Evolutionary conservation across 2,329 filamentous ascomycete genomes (phyloP), one percentile per base, ranked within the genome.

Genomic region (Pestalotiopsis sp.): DNA sequence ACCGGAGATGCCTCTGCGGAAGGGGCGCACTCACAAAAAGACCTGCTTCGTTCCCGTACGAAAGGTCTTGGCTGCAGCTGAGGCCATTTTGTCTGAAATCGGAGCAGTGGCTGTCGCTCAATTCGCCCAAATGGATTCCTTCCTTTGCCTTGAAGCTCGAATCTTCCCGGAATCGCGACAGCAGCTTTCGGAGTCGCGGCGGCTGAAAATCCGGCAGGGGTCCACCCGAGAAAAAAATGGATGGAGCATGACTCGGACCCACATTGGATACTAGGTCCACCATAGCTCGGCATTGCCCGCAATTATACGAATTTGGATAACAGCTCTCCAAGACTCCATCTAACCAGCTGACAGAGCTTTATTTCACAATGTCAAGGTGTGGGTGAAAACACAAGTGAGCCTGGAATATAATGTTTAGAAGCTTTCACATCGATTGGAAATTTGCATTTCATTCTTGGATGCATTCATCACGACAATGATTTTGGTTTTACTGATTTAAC

Each of bases 11-110:
- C 13, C 7, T n/a, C 52, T 14, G 52, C 17, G 20, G 4, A 14
- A 17, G 64, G 11, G 26, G 26, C 30, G 57, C 39, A 70, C 73
- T 64, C 74, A 78, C 77, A 78, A 65, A 69, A 75, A 78, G 35
- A 78, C 69, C 68, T 77, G 69, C 68, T 78, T 78, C 52, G 57
- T 72, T 66, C 77, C 77, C 62, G 61, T 70, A 38, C 72, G 72
- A 63, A 77, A 76, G 17, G 68, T 65, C 64, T 68, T 76, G 14
- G 69, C 10, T 39, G 30, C 64, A 59, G 63, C 68, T 38, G 64
- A 35, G 57, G 71, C 71, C 70, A 73, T 74, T 66, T 52, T 71
- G 68, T 59, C 59, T 64, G 68, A 22, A 20, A 26, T 65, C 17
- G 44, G 40, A 39, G 24, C 20, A n/a, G 13, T 55, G 40, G 40